Evolutionary conservation across 2,329 filamentous ascomycete species (phyloP), one percentile per base, ranked within the genome.

Genomic region (Trichoderma aggressivum): DNA sequence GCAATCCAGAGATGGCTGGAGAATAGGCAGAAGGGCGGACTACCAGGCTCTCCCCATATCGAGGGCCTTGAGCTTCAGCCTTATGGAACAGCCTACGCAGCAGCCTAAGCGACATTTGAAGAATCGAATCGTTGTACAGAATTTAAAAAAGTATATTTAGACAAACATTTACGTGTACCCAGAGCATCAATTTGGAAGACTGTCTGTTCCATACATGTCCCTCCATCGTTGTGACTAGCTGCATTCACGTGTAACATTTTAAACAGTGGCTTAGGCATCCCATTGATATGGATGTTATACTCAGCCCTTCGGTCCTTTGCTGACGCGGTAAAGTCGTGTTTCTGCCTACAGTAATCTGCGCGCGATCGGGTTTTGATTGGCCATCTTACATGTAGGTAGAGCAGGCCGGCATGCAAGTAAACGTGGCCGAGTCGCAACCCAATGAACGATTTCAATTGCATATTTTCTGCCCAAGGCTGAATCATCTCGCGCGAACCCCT

Each of bases 1-100:
- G 77, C 79, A 1, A 53, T 82, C 71, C 55, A 73, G 34, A 74
- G 77, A 21, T 82, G 80, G 79, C 26, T 56, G 8, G 80, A 79
- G 79, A 74, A 74, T 3, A 58, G 78, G 18, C 78, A 81, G 59
- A 26, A 24, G 1, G 32, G 32, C 21, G 59, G 34, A 1, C 4
- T 32, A 8, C 67, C 66, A 72, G 7, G 79, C 0, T 81, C 70
- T 16, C 70, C 78, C 12, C 79, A 81, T 18, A 75, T 82, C 8
- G 74, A 74, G 4, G 80, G 77, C 0, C 32, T 77, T 3, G 72
- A 80, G 63, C 70, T 82, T 34, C 69, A 79, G 71, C 78, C 80
- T 0, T 82, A 75, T 34, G 81, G 80, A 1, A 76, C 76, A 3
- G 71, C 79, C 1, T 76, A 77, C 28, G 47, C 62, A 4, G n/a